Evolutionary conservation across 2,329 filamentous ascomycete species (phyloP).

Genomic region (Dryadomyces quercus-mongolicae): DNA sequence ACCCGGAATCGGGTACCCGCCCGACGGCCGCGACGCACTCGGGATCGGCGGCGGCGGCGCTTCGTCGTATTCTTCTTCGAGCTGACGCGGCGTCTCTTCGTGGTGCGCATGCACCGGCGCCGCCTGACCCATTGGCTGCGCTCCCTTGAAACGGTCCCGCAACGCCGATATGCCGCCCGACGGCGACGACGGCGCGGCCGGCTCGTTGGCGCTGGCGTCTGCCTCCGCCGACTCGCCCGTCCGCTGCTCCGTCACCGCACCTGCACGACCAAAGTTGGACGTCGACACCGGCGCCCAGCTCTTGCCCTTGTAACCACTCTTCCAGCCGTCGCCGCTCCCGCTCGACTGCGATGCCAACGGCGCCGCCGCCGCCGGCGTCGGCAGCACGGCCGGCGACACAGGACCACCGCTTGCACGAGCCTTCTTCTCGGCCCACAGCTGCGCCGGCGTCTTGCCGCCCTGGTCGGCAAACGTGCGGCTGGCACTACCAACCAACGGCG

Average conservation of each 20-base stretch:
- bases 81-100: conserved; percentile 15
- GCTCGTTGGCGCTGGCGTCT: conserved; percentile 20
- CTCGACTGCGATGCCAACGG: conserved; percentile 51
- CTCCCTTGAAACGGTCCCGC: conserved; percentile 71
- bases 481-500: conserved; percentile 65
- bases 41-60: conserved; percentile 52
- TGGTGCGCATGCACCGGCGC: conserved; percentile 22
- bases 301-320: conserved; percentile 84
- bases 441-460: conserved; percentile 90
- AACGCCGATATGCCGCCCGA: conserved; percentile 59
- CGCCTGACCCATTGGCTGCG: conserved; percentile 52
- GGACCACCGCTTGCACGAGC: conserved; percentile 53
- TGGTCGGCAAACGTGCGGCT: conserved; percentile 91
- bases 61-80: conserved; percentile 17
- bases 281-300: conserved; percentile 79
- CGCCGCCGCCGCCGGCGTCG: conserved; percentile 27
- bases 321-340: conserved; percentile 75
- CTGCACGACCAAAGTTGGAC: conserved; percentile 54
- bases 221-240: conserved; percentile 41
- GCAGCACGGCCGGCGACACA: not conserved
- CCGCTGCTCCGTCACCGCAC: conserved; percentile 42
- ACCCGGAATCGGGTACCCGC: conserved; percentile 68
- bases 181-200: conserved; percentile 17
- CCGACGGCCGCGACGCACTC: conserved; percentile 55
- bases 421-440: conserved; percentile 97